Percentiles rank a stretch among this genome's conserved stretches.
These are phyloP conservation scores for Micractinium sp. DNA, from an alignment of 139 green algal genomes.

Conservation along the genomic window DNA sequence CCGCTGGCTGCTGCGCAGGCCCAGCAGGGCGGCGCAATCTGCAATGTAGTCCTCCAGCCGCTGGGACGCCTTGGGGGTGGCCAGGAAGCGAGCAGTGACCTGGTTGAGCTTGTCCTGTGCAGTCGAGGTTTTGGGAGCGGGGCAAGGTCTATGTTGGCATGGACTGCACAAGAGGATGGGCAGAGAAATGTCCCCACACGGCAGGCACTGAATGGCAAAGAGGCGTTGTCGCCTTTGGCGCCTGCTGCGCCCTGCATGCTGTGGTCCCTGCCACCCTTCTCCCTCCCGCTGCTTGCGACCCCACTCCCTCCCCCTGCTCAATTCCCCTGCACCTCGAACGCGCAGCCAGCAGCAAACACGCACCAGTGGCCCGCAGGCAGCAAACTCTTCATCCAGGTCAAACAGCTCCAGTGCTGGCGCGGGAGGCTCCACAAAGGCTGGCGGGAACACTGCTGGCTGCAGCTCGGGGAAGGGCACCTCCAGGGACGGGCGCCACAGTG, in stretches of 20 bases:
- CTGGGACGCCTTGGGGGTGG: slow-evolving; percentile 38
- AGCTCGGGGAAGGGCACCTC: slow-evolving; percentile 76
- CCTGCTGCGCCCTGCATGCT: no score
- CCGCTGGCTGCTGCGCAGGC: slow-evolving; percentile 47
- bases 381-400: slow-evolving; percentile 87
- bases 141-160: not conserved
- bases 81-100: slow-evolving; percentile 76
- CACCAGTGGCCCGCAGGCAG: slow-evolving; percentile 59
- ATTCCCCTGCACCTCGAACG: not conserved
- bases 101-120: slow-evolving; percentile 68
- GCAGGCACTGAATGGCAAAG: no score
- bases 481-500: slow-evolving; percentile 27
- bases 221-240: not conserved
- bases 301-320: not conserved
- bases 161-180: no score
- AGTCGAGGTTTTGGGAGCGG: no score
- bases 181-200: no score
- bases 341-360: not conserved
- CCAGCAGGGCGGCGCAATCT: slow-evolving; percentile 73
- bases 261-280: no score
- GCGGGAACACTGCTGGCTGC: slow-evolving; percentile 84
- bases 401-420: slow-evolving; percentile 87
- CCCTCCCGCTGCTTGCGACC: no score
- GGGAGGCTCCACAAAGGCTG: slow-evolving; percentile 73
- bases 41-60: slow-evolving; percentile 83